Evolutionary conservation across 495 filamentous ascomycete genomes (phyloP), one percentile per base, ranked within the genome.

Genomic region (Penicillium egyptiacum): DNA sequence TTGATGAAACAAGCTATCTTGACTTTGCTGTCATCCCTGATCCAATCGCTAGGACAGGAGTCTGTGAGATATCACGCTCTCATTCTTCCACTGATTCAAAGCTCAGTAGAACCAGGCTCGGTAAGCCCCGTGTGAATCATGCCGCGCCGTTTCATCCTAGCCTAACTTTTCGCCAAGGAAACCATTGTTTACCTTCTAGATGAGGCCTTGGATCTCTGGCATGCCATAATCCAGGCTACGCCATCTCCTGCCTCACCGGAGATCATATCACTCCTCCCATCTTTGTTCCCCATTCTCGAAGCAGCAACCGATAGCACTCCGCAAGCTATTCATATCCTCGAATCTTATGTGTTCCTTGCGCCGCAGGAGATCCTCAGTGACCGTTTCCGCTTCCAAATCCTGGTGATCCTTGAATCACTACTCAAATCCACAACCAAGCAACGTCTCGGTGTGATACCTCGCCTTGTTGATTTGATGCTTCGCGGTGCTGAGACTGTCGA

Each of bases 1-100:
- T 78, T 92, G 46, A 88, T 97, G 82, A 97, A 97, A 72, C 91
- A 96, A 71, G 84, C 88, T 1, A 89, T 97, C 43, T 79, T 98
- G n/a, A 87, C 85, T 4, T 84, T 96, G 33, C 81, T 96, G 22
- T 79, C 88, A 1, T 85, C 89, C 5, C 75, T 98, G 30, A 86
- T 95, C 17, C 79, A 82, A 44, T 86, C 93, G 1, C 87, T 97
- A 81, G 88, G 87, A 60, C 79, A 81, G 23, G 81, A 90, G 11
- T 91, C 88, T 11, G 77, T 78, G 40, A 79, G 82, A 31, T 94
- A 91, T 52, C 89, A 95, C 55, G 58, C 71, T 20, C 74, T 88
- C 58, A 87, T 95, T 48, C 72, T 96, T 31, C 91, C 91, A 0
- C 77, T 96, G 26, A 88, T 98, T 37, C 72, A 80, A 43, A 87